phyloP scores from a whole-genome alignment of 106 monocot genomes.

The Hemerocallis citrina region DNA sequence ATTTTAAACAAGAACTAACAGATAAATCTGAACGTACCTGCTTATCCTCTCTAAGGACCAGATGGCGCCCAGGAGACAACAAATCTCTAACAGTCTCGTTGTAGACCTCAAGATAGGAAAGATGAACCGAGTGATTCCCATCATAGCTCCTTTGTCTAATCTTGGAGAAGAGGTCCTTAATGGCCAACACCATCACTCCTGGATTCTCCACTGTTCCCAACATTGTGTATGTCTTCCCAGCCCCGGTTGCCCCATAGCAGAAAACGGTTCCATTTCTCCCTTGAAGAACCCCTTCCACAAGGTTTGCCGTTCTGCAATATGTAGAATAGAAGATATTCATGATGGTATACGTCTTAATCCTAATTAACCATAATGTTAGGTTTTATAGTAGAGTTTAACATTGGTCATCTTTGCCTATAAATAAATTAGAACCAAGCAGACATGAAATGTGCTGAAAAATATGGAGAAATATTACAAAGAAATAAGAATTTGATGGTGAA shows the following conservation, averaged over 20 bases:
- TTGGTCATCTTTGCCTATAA: no score
- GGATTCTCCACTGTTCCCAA: conserved; percentile 85
- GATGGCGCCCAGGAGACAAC: conserved; percentile 78
- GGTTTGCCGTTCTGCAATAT: conserved; percentile 59
- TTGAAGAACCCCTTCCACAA: conserved; percentile 80
- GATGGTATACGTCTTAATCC: background rate
- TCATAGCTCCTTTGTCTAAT: conserved; percentile 78
- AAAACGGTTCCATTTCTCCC: conserved; percentile 92
- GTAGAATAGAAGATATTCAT: background rate
- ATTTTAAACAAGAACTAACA: background rate
- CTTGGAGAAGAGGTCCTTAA: conserved; percentile 86
- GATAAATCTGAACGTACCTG: conserved; percentile 38
- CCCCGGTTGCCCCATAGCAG: conserved; percentile 97
- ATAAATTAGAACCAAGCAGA: no score
- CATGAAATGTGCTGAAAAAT: no score
- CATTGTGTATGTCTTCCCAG: conserved; percentile 98
- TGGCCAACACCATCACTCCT: conserved; percentile 91
- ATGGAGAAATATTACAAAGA: no score
- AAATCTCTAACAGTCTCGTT: conserved; percentile 93
- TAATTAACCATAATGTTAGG: background rate
- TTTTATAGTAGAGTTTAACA: no score
- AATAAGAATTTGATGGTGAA: no score
- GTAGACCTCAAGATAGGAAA: conserved; percentile 94
- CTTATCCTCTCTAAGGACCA: conserved; percentile 92
- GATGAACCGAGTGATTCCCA: conserved; percentile 66